These are phyloP conservation scores for Trichosporon asahii DNA, from an alignment of 1,284 basidiomycete species.

Conservation along the genomic window DNA sequence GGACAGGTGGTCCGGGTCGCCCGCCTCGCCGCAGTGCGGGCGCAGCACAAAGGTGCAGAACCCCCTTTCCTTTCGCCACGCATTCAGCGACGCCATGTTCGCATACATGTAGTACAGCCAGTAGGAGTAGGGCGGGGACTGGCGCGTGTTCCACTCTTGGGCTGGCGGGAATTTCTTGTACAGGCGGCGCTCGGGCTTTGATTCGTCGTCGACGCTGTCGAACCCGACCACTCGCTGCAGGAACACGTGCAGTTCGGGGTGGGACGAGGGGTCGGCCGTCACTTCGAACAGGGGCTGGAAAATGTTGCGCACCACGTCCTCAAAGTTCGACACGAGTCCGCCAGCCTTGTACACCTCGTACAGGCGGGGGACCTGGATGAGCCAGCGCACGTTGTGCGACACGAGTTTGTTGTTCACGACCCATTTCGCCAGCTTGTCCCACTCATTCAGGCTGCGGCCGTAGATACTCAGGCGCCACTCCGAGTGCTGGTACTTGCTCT, in stretches of 20 bases:
- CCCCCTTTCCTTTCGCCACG: constrained; percentile 79
- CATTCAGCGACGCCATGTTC: constrained; percentile 91
- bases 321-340: constrained; percentile 79
- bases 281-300: constrained; percentile 95
- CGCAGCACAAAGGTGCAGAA: constrained; percentile 98
- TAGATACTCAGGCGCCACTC: constrained; percentile 98
- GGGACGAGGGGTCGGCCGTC: constrained; percentile 80
- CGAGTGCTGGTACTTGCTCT: constrained; percentile 98
- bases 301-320: constrained; percentile 85
- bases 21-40: constrained; percentile 96
- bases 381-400: constrained; percentile 97
- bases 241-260: constrained; percentile 94
- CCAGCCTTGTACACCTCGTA: constrained; percentile 95
- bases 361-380: constrained; percentile 91
- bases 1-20: constrained; percentile 95
- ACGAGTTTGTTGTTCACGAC: constrained; percentile 88
- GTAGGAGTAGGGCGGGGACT: constrained; percentile 92
- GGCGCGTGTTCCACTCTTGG: constrained; percentile 78
- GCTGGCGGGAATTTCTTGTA: constrained; percentile 97
- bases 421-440: constrained; percentile 99
- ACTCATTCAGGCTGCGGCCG: constrained; percentile 71
- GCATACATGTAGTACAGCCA: constrained; percentile 99
- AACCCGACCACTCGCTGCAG: constrained; percentile 94
- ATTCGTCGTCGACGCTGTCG: constrained; percentile 97
- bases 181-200: constrained; percentile 84